Percentiles rank a stretch among this genome's conserved stretches.
phyloP scores from a whole-genome alignment of 1,284 basidiomycete genomes.

The Ganoderma lucidum region DNA sequence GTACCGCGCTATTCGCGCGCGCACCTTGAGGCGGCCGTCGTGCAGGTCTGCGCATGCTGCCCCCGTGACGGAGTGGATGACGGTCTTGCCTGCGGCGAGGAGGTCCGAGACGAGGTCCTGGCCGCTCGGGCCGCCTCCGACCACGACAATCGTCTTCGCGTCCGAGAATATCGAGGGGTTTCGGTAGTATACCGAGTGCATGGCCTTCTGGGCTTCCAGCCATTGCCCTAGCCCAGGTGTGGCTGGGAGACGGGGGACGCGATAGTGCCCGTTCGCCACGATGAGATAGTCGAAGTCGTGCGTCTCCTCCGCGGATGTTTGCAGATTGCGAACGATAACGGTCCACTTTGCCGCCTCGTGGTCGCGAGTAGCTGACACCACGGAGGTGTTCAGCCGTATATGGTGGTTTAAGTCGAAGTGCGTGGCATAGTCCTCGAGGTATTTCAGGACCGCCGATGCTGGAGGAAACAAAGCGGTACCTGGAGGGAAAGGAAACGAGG shows the following conservation, averaged over 20 bases:
- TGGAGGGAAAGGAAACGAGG: slow-evolving; percentile 68
- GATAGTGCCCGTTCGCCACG: slow-evolving; percentile 79
- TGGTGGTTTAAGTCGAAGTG: slow-evolving; percentile 63
- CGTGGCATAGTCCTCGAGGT: slow-evolving; percentile 65
- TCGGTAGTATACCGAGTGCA: slow-evolving; percentile 75
- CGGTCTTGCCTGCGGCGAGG: slow-evolving; percentile 47
- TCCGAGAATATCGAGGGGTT: slow-evolving; percentile 54
- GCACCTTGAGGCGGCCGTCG: slow-evolving; percentile 49
- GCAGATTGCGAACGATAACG: slow-evolving; percentile 39
- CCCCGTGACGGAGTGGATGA: slow-evolving; percentile 65
- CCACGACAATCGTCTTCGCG: slow-evolving; percentile 60
- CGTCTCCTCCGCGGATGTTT: slow-evolving; percentile 34
- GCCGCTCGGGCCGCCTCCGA: slow-evolving; percentile 78
- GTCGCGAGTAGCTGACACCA: slow-evolving; percentile 54
- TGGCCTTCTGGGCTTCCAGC: slow-evolving; percentile 57
- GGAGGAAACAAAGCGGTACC: slow-evolving; percentile 73
- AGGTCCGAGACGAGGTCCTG: slow-evolving; percentile 70
- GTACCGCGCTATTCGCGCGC: slow-evolving; percentile 52
- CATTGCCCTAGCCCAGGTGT: slow-evolving; percentile 67
- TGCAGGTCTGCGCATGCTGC: slow-evolving; percentile 41
- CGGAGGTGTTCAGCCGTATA: slow-evolving; percentile 61
- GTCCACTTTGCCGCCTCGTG: slow-evolving; percentile 51
- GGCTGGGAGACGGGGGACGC: slow-evolving; percentile 64
- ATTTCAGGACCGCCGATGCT: slow-evolving; percentile 62
- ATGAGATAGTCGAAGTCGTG: slow-evolving; percentile 66